A percentile compares a stretch with the other conserved stretches of the same genome.
Evolutionary conservation across 495 filamentous ascomycete genomes (phyloP).

Genomic region (Penicillium arizonense): DNA sequence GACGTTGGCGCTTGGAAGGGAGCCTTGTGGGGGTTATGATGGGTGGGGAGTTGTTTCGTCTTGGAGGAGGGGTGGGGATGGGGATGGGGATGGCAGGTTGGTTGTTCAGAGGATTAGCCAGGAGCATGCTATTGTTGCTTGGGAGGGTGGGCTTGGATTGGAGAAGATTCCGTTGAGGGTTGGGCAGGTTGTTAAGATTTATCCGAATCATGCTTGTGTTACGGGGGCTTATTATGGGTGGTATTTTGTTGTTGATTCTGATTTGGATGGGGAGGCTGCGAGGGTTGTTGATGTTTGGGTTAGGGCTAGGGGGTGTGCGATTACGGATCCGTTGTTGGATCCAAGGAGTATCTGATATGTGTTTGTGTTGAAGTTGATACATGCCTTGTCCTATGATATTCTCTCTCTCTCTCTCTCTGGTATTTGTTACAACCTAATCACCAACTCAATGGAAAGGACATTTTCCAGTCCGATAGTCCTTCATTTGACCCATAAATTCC

Average conservation of each 20-base stretch:
- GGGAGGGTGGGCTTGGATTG: constrained; percentile 12
- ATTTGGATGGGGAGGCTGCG: constrained; percentile 49
- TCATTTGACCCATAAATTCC: constrained; percentile 40
- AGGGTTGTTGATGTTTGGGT: constrained; percentile 70
- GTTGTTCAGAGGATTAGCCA: constrained; percentile 36
- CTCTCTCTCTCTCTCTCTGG: too few relatives aligned
- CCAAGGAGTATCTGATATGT: too few relatives aligned
- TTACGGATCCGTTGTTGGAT: constrained; percentile 14
- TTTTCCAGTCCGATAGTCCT: constrained; percentile 42
- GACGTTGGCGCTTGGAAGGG: constrained; percentile 69
- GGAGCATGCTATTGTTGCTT: constrained; percentile 35
- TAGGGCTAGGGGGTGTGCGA: constrained; percentile 27
- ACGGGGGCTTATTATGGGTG: constrained; percentile 69
- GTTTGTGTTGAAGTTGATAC: too few relatives aligned
- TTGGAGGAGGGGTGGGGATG: constrained; percentile 40
- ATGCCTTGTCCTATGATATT: too few relatives aligned
- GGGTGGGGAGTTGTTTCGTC: constrained; percentile 73
- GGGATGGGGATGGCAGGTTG: constrained; percentile 8
- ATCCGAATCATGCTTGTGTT: constrained; percentile 86
- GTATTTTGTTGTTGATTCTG: constrained; percentile 74
- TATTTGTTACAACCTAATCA: not conserved
- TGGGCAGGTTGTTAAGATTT: constrained; percentile 60
- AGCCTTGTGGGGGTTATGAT: constrained; percentile 67
- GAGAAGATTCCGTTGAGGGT: constrained; percentile 27
- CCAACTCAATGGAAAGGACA: constrained; percentile 51